A percentile compares a stretch with the other conserved stretches of the same genome.
phyloP scores from a whole-genome alignment of 1,139 yeast genomes.

The Suhomyces bribrorum region DNA sequence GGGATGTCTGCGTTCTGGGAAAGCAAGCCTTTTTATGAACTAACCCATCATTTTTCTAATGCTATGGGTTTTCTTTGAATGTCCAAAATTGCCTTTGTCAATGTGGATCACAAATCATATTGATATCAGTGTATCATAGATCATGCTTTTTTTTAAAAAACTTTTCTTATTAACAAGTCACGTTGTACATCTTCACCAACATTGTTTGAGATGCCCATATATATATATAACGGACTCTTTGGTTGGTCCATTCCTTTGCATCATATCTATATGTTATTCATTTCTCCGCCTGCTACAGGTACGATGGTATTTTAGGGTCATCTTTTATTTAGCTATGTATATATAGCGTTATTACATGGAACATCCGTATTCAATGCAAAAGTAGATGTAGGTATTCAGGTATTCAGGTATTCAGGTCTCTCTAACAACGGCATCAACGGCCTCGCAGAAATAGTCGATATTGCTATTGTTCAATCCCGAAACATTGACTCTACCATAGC shows the following conservation, averaged over 20 bases:
- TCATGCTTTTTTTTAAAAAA: too few relatives aligned
- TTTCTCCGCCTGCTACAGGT: conserved; percentile 3
- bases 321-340: background rate
- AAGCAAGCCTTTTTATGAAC: too few relatives aligned
- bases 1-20: too few relatives aligned
- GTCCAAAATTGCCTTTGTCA: too few relatives aligned
- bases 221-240: too few relatives aligned
- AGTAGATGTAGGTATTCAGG: background rate
- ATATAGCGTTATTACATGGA: conserved; percentile 6
- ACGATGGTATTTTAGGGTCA: background rate
- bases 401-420: conserved; percentile 9
- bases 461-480: conserved; percentile 44
- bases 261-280: conserved; percentile 6
- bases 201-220: too few relatives aligned
- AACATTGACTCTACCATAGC: conserved; percentile 44
- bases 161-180: too few relatives aligned
- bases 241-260: conserved; percentile 8
- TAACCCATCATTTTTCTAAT: too few relatives aligned
- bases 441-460: conserved; percentile 36
- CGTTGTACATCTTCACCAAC: too few relatives aligned
- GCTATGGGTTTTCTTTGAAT: too few relatives aligned
- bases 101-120: too few relatives aligned
- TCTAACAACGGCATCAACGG: conserved; percentile 44
- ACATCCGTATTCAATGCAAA: conserved; percentile 1
- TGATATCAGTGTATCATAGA: too few relatives aligned